Base-by-base conservation (phyloP, 2,329 filamentous ascomycete genomes). In the Apiospora phragmitis region DNA sequence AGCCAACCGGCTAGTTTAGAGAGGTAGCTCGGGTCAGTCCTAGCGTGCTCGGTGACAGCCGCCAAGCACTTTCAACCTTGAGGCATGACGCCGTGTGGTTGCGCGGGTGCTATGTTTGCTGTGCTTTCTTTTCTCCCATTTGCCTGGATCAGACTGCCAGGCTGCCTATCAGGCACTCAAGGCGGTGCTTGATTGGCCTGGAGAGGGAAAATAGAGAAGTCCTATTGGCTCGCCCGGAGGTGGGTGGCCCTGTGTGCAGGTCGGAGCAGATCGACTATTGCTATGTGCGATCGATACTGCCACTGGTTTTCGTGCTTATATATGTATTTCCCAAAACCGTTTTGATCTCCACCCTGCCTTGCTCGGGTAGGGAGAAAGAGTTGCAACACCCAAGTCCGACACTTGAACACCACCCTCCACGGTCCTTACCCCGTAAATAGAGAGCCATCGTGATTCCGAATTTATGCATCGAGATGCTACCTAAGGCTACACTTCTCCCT, bases 201-300 rank as follows among this genome's bases (percentile, higher is more conserved):
- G 21, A 24, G 8, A 38, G 18, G 32, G 21, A 47, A 21, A 38
- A 32, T n/a, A 38, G 32, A n/a, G 18, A 21, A n/a, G 32, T 18
- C 5, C 32, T 18, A 38, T 62, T 62, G 55, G 55, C n/a, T 49
- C 43, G 47, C 11, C 47, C 47, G 47, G 47, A 49, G 47, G 47
- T 24, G 47, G 47, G 47, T 49, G 47, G 47, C n/a, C 47, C 38
- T 18, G 18, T 38, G 55, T 38, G 55, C 32, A 62, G 32, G 55
- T 38, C 14, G 55, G 55, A 38, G 32, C 55, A 32, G 32, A 62
- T 62, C 55, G 55, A 24, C 55, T 16, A 62, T 62, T 62, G 55
- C 32, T 62, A 62, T 62, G 55, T 62, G 55, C 32, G 55, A 62
- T 62, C 55, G 55, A 62, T 62, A 62, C 55, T 29, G 55, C 55